Base-by-base conservation (phyloP, 176 grass and related monocot species). In the Aegilops speltoides region DNA sequence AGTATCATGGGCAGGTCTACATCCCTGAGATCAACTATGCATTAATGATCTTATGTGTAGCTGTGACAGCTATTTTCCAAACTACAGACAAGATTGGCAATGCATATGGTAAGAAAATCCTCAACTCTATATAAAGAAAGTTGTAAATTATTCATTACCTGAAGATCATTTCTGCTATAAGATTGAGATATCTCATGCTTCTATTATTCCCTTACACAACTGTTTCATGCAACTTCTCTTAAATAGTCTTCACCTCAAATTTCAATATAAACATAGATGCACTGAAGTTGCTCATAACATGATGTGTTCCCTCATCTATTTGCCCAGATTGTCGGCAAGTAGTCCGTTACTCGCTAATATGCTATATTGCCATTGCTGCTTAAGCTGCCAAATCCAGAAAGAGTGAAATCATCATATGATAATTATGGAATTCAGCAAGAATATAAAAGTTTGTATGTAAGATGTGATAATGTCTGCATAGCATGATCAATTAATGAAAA, bases 21-120 rank as follows among this genome's bases (percentile, higher is more conserved):
- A 93, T 96, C 22, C 94, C 91, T 0, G 94, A 96, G 64, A 85
- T 96, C 20, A 96, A 96, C 57, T 96, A 91, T 45, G 26, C 56
- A 0, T 64, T 94, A 64, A 92, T 94, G 94, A 31, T 93, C 81
- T 81, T 87, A 24, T 96, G 85, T n/a, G 85, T 96, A 45, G 77
- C 81, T 62, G 90, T 95, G 16, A 92, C 93, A n/a, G 74, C 68
- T 77, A 64, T 78, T 76, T 96, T 96, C 77, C 68, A 88, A 86
- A 91, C 87, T 19, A 96, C 94, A 31, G 75, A 80, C 13, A 91
- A 93, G 68, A 91, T 93, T 2, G 91, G 91, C 75, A 96, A 96
- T 76, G 89, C 94, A 54, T 96, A 91, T 26, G 89, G 94, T 95
- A 90, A 65, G 65, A 23, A 83, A 76, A 73, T 24, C 17, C n/a